Conservation (phyloP, 768 basidiomycete species). For the Lentinus tigrinus region DNA sequence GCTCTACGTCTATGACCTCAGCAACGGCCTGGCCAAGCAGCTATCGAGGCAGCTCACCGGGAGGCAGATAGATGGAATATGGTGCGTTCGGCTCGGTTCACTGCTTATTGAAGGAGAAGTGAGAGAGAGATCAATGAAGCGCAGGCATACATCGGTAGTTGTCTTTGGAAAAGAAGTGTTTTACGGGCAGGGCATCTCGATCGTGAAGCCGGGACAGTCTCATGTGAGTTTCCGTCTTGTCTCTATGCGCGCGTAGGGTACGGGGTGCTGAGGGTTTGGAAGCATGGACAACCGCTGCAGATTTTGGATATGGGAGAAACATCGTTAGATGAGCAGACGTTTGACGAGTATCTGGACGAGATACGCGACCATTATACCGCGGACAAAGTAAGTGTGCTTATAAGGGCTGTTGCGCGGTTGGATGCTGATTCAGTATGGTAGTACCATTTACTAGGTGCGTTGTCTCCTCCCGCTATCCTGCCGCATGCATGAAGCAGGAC, state of each 20-base stretch:
- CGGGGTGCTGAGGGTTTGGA: not conserved
- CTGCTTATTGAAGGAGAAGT: not conserved
- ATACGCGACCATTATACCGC: conserved; percentile 82
- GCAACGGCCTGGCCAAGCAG: conserved; percentile 78
- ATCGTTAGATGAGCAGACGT: conserved; percentile 78
- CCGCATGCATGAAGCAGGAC: not conserved
- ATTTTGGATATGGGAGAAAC: conserved; percentile 78
- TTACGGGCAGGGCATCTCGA: conserved; percentile 84
- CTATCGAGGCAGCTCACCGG: conserved; percentile 83
- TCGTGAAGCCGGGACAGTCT: conserved; percentile 72
- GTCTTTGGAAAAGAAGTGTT: conserved; percentile 84
- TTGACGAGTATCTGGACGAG: conserved; percentile 77
- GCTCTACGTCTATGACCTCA: conserved; percentile 90
- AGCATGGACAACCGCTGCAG: conserved; percentile 78
- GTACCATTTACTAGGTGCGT: conserved; percentile 83
- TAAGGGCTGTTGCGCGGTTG: not conserved
- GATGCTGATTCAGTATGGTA: conserved; percentile 28
- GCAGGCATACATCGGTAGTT: conserved; percentile 91
- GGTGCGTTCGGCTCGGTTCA: conserved; percentile 45
- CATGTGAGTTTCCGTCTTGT: conserved; percentile 55
- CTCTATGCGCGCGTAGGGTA: too few relatives aligned
- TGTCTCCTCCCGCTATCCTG: not conserved
- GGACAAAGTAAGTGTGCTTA: conserved; percentile 63
- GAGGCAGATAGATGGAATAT: conserved; percentile 89
- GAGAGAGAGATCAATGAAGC: conserved; percentile 8